phyloP scores from a whole-genome alignment of 1,284 basidiomycete genomes.

The Ustilago esculenta region DNA sequence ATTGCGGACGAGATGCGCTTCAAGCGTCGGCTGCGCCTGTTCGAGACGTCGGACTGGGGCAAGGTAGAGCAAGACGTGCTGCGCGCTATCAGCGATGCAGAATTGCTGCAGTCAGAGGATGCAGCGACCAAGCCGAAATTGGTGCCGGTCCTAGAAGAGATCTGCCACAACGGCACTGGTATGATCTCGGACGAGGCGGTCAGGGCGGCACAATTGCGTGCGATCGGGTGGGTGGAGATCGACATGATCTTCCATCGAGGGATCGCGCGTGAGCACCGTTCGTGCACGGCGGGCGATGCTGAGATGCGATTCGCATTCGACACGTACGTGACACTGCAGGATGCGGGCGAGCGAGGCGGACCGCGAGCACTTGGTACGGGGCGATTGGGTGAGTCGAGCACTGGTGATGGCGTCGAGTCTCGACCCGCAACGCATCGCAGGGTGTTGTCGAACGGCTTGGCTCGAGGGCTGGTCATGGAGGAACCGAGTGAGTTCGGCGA shows the following conservation, averaged over 20 bases:
- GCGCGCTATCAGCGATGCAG: slow-evolving; percentile 31
- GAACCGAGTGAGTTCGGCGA: slow-evolving; percentile 21
- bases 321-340: slow-evolving; percentile 46
- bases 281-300: slow-evolving; percentile 48
- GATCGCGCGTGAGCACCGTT: slow-evolving; percentile 48
- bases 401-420: slow-evolving; percentile 1
- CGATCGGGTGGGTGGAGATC: slow-evolving; percentile 56
- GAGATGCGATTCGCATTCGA: slow-evolving; percentile 59
- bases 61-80: slow-evolving; percentile 55
- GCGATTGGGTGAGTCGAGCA: slow-evolving; percentile 2
- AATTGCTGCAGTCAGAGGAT: slow-evolving; percentile 25
- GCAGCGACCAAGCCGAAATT: slow-evolving; percentile 12
- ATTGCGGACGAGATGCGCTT: slow-evolving; percentile 45
- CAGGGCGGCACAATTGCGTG: slow-evolving; percentile 20
- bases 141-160: slow-evolving; percentile 48
- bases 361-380: slow-evolving; percentile 26
- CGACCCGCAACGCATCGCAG: slow-evolving; percentile 17
- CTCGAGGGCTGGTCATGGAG: slow-evolving; percentile 4
- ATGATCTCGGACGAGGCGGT: slow-evolving; percentile 27
- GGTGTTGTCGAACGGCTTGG: slow-evolving; percentile 7
- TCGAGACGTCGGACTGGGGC: slow-evolving; percentile 44
- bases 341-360: slow-evolving; percentile 46
- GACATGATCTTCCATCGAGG: slow-evolving; percentile 54
- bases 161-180: slow-evolving; percentile 29
- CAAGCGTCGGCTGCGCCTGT: slow-evolving; percentile 39